These are phyloP conservation scores for Ostreobium quekettii DNA, from an alignment of 139 green algal genomes.

Conservation along the genomic window DNA sequence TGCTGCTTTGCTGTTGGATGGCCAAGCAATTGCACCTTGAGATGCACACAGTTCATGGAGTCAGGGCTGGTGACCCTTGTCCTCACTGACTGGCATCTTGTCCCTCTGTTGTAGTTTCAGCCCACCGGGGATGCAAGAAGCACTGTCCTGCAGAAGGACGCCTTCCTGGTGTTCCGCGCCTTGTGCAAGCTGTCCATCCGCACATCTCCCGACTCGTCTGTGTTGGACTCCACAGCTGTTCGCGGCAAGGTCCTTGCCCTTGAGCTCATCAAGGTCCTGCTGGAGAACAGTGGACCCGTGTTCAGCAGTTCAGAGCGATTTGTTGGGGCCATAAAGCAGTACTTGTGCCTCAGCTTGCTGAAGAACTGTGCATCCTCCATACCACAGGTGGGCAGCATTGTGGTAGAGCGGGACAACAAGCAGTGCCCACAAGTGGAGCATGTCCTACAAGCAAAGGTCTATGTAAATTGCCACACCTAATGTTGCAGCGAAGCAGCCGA, in stretches of 20 bases:
- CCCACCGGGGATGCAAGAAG: slow-evolving; percentile 1
- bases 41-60: too few species aligned
- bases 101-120: too few species aligned
- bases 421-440: too few species aligned
- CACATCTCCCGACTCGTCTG: slow-evolving; percentile 40
- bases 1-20: too few species aligned
- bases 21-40: too few species aligned
- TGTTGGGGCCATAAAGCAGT: slow-evolving; percentile 78
- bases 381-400: slow-evolving; percentile 35
- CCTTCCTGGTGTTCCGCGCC: slow-evolving; percentile 92
- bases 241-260: slow-evolving; percentile 80
- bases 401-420: too few species aligned
- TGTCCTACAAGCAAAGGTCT: too few species aligned
- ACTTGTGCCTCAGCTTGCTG: slow-evolving; percentile 90
- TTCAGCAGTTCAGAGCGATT: slow-evolving; percentile 80
- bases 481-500: too few species aligned
- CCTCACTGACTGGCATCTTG: too few species aligned
- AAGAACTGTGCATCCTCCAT: slow-evolving; percentile 77
- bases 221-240: slow-evolving; percentile 57
- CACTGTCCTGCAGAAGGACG: slow-evolving; percentile 71
- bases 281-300: slow-evolving; percentile 84
- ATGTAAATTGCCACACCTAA: too few species aligned
- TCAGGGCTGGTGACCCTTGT: too few species aligned
- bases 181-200: slow-evolving; percentile 95
- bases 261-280: slow-evolving; percentile 91